These are phyloP conservation scores for Arthromyces matolae DNA, from an alignment of 768 basidiomycete species.

Conservation along the genomic window DNA sequence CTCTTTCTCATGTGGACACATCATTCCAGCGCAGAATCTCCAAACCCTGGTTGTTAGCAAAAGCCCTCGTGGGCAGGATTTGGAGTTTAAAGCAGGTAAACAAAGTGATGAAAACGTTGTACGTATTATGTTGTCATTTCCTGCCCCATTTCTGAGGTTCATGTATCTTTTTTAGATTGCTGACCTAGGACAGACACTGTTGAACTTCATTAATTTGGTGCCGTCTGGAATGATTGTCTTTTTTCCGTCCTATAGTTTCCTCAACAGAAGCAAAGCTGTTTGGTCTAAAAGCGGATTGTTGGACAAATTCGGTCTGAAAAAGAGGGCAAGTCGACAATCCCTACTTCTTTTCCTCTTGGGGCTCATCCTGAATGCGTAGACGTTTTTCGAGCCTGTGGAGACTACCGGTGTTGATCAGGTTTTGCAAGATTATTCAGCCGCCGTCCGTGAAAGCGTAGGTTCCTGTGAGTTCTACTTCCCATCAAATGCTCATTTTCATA, in stretches of 20 bases:
- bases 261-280: conserved; percentile 57
- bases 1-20: conserved; percentile 88
- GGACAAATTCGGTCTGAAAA: conserved; percentile 61
- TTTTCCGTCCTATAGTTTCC: conserved; percentile 86
- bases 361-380: conserved; percentile 35
- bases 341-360: not conserved
- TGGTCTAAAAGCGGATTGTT: conserved; percentile 68
- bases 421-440: conserved; percentile 66
- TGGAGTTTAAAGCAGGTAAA: conserved; percentile 81
- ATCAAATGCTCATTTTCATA: not conserved
- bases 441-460: conserved; percentile 27
- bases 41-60: conserved; percentile 68
- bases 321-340: conserved; percentile 67
- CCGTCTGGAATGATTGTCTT: conserved; percentile 92
- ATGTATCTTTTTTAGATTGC: conserved; percentile 44
- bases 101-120: conserved; percentile 66
- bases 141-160: not conserved
- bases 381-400: conserved; percentile 87
- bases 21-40: conserved; percentile 79
- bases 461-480: not conserved
- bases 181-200: conserved; percentile 80
- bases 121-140: conserved; percentile 27
- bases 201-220: conserved; percentile 75
- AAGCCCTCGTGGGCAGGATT: conserved; percentile 67
- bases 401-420: conserved; percentile 68